phyloP scores from a whole-genome alignment of 164 flowering plant genomes.

The Magnolia officinalis region DNA sequence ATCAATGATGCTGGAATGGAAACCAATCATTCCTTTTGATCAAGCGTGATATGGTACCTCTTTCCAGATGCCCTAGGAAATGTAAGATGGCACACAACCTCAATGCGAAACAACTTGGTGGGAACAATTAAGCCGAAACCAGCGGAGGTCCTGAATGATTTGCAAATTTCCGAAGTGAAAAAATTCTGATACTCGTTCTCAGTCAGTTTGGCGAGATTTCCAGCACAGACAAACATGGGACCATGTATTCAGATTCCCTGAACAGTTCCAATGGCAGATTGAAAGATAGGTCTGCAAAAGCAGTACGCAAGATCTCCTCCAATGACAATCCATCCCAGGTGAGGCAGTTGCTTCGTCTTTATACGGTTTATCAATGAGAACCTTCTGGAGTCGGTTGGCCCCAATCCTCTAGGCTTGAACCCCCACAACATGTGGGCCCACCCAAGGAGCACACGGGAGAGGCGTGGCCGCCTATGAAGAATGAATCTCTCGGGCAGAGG shows the following conservation, averaged over 20 bases:
- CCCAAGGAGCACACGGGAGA: constrained; percentile 80
- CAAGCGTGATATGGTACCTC: not conserved
- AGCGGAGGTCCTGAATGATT: constrained; percentile 67
- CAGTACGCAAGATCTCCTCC: constrained; percentile 91
- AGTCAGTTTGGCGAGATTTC: constrained; percentile 61
- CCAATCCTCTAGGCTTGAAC: constrained; percentile 73
- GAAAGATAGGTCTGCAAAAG: constrained; percentile 90
- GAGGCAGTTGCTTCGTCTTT: constrained; percentile 30
- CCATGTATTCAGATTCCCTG: constrained; percentile 81
- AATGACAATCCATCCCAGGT: constrained; percentile 55
- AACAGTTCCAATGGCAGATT: constrained; percentile 71
- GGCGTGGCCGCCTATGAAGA: constrained; percentile 81
- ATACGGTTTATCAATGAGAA: constrained; percentile 26
- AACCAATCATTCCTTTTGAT: not conserved
- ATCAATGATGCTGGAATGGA: not conserved
- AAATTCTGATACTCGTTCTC: constrained; percentile 55
- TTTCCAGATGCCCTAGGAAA: not conserved
- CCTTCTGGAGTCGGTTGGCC: constrained; percentile 77
- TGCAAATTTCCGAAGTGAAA: constrained; percentile 44
- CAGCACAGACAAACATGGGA: constrained; percentile 74
- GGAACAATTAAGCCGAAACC: constrained; percentile 80
- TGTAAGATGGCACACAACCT: constrained; percentile 44
- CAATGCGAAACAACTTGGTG: constrained; percentile 78
- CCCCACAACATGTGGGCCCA: constrained; percentile 78
- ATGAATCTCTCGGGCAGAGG: constrained; percentile 72